Evolutionary conservation across 2,329 filamentous ascomycete species (phyloP).

Genomic region (Fonsecaea multimorphosa): DNA sequence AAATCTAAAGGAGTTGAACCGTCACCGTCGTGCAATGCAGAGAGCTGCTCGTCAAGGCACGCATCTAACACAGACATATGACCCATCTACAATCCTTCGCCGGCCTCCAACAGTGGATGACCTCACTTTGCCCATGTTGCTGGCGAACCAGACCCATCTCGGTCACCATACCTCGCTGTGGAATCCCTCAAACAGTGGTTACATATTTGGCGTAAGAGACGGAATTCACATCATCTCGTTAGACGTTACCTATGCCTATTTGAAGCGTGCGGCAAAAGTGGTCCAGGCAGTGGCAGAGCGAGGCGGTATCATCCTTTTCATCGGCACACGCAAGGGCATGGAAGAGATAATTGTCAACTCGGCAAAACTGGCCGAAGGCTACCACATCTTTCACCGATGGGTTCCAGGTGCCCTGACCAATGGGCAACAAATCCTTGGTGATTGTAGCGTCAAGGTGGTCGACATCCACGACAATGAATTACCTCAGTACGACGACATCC

Average conservation of each 20-base stretch:
- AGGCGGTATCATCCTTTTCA: conserved; percentile 87
- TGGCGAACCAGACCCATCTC: conserved; percentile 85
- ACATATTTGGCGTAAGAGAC: conserved; percentile 89
- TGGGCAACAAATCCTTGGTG: conserved; percentile 81
- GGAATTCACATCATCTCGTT: conserved; percentile 93
- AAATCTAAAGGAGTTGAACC: conserved; percentile 26
- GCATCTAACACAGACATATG: conserved; percentile 32
- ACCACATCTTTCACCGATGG: conserved; percentile 92
- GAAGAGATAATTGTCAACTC: conserved; percentile 80
- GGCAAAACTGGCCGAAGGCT: conserved; percentile 76
- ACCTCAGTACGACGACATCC: conserved; percentile 63
- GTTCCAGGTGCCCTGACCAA: conserved; percentile 91
- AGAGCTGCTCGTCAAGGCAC: conserved; percentile 23
- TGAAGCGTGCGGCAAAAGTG: conserved; percentile 90
- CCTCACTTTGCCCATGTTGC: conserved; percentile 86
- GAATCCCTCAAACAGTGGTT: conserved; percentile 92
- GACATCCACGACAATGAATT: conserved; percentile 73
- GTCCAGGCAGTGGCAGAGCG: conserved; percentile 83
- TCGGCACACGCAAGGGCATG: conserved; percentile 83
- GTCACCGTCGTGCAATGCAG: conserved; percentile 16
- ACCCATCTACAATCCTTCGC: conserved; percentile 50
- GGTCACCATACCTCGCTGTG: conserved; percentile 89
- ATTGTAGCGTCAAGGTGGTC: conserved; percentile 73
- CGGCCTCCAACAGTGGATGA: conserved; percentile 79
- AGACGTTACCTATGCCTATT: conserved; percentile 83